These are phyloP conservation scores for Talaromyces sp. DNA, from an alignment of 2,329 filamentous ascomycete genomes.

Conservation along the genomic window DNA sequence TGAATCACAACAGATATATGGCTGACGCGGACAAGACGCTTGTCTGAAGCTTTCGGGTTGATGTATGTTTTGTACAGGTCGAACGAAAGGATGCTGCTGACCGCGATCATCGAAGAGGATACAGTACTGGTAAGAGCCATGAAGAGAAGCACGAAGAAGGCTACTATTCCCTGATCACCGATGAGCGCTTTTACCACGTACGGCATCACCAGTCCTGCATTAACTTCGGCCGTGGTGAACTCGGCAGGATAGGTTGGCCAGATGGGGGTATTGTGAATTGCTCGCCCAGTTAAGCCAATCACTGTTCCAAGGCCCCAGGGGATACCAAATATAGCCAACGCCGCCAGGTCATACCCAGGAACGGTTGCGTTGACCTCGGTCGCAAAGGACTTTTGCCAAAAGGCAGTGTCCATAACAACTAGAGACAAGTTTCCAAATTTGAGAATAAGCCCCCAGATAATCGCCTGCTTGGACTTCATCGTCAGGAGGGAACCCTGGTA, in stretches of 20 bases:
- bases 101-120: slow-evolving; percentile 48
- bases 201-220: slow-evolving; percentile 45
- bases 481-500: slow-evolving; percentile 45
- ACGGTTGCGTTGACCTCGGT: slow-evolving; percentile 45
- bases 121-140: slow-evolving; percentile 50
- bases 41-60: slow-evolving; percentile 42
- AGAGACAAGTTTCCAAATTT: slow-evolving; percentile 48
- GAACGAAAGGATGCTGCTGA: slow-evolving; percentile 47
- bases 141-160: slow-evolving; percentile 45
- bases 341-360: slow-evolving; percentile 44
- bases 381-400: slow-evolving; percentile 51
- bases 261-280: slow-evolving; percentile 42
- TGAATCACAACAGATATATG: slow-evolving; percentile 46
- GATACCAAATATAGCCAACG: slow-evolving; percentile 42
- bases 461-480: slow-evolving; percentile 43
- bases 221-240: slow-evolving; percentile 38
- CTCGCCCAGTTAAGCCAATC: slow-evolving; percentile 41
- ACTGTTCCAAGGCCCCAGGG: slow-evolving; percentile 46
- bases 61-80: slow-evolving; percentile 50
- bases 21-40: slow-evolving; percentile 39
- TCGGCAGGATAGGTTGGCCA: slow-evolving; percentile 41
- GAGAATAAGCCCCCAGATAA: slow-evolving; percentile 43
- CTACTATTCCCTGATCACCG: slow-evolving; percentile 39
- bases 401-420: slow-evolving; percentile 50
- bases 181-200: slow-evolving; percentile 42